These are phyloP conservation scores for Cystobasidium pallidum DNA, from an alignment of 1,284 basidiomycete species.

Conservation along the genomic window DNA sequence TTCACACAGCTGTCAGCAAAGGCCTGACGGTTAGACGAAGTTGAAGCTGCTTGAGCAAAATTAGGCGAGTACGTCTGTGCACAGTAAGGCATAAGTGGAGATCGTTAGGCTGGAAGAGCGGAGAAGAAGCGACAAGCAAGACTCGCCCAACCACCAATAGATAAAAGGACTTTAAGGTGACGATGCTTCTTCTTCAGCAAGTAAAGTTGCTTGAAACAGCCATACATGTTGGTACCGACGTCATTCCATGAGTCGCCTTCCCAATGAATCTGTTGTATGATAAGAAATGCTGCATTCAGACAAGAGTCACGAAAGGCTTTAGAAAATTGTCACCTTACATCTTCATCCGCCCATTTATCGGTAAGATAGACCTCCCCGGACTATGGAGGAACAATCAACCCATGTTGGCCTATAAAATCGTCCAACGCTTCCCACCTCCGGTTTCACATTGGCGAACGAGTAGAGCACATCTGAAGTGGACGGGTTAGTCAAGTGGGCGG, in stretches of 20 bases:
- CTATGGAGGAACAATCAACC: slow-evolving; percentile 5
- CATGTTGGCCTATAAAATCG: too few relatives aligned
- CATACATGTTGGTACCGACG: slow-evolving; percentile 53
- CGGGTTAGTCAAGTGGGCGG: too few relatives aligned
- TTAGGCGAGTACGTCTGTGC: slow-evolving; percentile 50
- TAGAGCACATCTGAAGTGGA: slow-evolving; percentile 53
- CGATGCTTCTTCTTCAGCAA: slow-evolving; percentile 45
- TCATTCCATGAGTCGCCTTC: slow-evolving; percentile 89
- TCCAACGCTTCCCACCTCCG: slow-evolving; percentile 49
- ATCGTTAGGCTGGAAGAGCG: neutral
- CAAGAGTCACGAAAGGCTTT: too few relatives aligned
- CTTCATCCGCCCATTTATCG: slow-evolving; percentile 55
- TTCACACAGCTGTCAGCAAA: slow-evolving; percentile 75
- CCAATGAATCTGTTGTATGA: slow-evolving; percentile 55
- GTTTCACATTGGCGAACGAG: slow-evolving; percentile 56
- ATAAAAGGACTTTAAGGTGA: slow-evolving; percentile 45
- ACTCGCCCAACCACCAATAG: slow-evolving; percentile 46
- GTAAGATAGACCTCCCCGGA: slow-evolving; percentile 56
- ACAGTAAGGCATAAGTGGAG: neutral
- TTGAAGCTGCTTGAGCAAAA: slow-evolving; percentile 48
- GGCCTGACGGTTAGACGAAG: slow-evolving; percentile 60
- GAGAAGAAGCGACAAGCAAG: neutral
- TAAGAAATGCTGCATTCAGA: too few relatives aligned
- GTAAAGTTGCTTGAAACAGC: slow-evolving; percentile 53
- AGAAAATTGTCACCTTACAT: slow-evolving; percentile 22